These are phyloP conservation scores for Trichosanthes cucumerina DNA, from an alignment of 306 rosid species.

Conservation along the genomic window DNA sequence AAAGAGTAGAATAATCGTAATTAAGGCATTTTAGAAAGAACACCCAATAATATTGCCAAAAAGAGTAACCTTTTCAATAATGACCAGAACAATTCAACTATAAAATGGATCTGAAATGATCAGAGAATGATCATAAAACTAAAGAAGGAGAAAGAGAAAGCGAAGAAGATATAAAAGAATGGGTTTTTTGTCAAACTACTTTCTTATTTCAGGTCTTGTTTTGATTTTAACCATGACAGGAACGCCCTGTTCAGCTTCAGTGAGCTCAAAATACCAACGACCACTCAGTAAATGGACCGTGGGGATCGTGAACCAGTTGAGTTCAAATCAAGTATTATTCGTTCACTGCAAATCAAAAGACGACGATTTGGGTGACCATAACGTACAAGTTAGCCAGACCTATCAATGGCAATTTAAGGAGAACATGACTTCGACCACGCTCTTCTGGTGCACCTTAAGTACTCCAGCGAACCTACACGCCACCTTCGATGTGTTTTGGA, in stretches of 20 bases:
- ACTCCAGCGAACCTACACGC: not conserved
- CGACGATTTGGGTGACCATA: not conserved
- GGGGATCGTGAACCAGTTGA: not conserved
- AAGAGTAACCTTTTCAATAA: not conserved
- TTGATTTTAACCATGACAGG: not conserved
- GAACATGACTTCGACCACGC: not conserved
- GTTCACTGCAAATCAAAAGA: not conserved
- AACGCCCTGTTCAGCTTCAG: not conserved
- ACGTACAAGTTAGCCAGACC: not conserved
- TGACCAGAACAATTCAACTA: no score
- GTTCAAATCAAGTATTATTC: not conserved
- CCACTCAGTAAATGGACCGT: not conserved
- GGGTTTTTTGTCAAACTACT: not conserved
- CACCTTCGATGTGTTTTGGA: not conserved
- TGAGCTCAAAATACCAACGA: not conserved
- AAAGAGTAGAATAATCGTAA: no score
- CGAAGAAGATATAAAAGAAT: not conserved
- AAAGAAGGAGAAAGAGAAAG: not conserved
- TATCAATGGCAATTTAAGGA: not conserved
- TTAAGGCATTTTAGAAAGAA: not conserved
- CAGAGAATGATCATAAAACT: not conserved
- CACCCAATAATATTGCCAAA: no score
- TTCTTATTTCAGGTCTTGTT: not conserved
- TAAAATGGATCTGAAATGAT: not conserved
- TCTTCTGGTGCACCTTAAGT: not conserved